Evolutionary conservation across 2,329 filamentous ascomycete genomes (phyloP).

Genomic region (Claviceps humidiphila): DNA sequence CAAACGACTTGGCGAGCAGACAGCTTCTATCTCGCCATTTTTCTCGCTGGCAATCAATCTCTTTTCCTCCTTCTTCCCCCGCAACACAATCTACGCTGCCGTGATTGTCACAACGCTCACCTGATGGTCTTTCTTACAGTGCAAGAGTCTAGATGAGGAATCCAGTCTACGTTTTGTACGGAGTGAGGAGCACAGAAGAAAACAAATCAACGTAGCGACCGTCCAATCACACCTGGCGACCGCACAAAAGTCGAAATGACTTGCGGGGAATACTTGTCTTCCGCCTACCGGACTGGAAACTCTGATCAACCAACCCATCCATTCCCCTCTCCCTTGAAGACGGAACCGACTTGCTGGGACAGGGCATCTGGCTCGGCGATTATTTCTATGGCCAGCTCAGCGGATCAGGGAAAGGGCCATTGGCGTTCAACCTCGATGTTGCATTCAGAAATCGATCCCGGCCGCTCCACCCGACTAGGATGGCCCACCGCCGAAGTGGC

Average conservation of each 20-base stretch:
- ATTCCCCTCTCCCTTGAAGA: neutral
- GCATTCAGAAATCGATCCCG: neutral
- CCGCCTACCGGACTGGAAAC: neutral
- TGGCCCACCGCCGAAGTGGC: slow-evolving; percentile 1
- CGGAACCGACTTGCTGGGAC: neutral
- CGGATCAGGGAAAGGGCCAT: neutral
- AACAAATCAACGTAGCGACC: neutral
- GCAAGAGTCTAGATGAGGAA: too few species aligned
- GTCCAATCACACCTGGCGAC: neutral
- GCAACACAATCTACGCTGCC: neutral
- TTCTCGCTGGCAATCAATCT: neutral
- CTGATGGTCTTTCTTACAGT: neutral
- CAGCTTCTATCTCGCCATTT: neutral
- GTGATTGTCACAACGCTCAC: neutral
- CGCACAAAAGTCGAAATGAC: neutral
- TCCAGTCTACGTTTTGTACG: too few species aligned
- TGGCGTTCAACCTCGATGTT: neutral
- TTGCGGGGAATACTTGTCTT: neutral
- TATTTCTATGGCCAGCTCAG: neutral
- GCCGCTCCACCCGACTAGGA: slow-evolving; percentile 1
- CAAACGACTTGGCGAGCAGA: neutral
- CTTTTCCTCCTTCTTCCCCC: neutral
- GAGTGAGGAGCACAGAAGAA: neutral
- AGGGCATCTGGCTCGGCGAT: neutral
- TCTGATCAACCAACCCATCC: neutral